Conservation (phyloP, 2,329 filamentous ascomycete genomes). For the Pyricularia pennisetigena region DNA sequence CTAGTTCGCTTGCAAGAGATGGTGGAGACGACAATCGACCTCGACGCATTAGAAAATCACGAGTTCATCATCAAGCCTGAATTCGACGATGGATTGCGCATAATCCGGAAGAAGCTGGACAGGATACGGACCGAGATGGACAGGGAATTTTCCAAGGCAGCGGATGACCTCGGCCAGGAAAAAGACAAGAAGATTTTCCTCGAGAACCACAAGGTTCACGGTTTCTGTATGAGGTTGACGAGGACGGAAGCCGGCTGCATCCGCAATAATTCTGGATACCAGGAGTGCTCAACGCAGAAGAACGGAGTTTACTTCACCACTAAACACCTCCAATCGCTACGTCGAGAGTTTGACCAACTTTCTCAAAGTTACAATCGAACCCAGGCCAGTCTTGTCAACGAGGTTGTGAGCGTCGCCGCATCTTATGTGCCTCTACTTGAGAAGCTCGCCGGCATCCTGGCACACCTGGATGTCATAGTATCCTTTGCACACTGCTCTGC, state of each 20-base stretch:
- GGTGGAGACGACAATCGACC: conserved; percentile 96
- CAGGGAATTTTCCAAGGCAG: conserved; percentile 65
- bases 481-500: conserved; percentile 88
- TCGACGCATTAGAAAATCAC: conserved; percentile 90
- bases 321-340: conserved; percentile 63
- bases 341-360: conserved; percentile 87
- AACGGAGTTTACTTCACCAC: conserved; percentile 99
- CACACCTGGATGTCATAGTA: conserved; percentile 91
- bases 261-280: conserved; percentile 79
- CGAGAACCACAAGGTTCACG: conserved; percentile 91
- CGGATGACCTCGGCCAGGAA: conserved; percentile 77
- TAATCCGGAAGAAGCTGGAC: conserved; percentile 88
- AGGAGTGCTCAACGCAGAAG: conserved; percentile 96
- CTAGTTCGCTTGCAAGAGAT: conserved; percentile 87
- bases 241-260: conserved; percentile 87
- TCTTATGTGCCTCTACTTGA: conserved; percentile 94
- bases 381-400: conserved; percentile 79
- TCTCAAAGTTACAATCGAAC: conserved; percentile 93
- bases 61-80: conserved; percentile 99
- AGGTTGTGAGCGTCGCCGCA: conserved; percentile 86
- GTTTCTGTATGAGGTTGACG: conserved; percentile 92
- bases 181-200: conserved; percentile 98
- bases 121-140: conserved; percentile 76
- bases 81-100: conserved; percentile 79
- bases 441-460: conserved; percentile 75